Base-by-base conservation (phyloP, 2,329 filamentous ascomycete species). In the Endocalyx cinctus region DNA sequence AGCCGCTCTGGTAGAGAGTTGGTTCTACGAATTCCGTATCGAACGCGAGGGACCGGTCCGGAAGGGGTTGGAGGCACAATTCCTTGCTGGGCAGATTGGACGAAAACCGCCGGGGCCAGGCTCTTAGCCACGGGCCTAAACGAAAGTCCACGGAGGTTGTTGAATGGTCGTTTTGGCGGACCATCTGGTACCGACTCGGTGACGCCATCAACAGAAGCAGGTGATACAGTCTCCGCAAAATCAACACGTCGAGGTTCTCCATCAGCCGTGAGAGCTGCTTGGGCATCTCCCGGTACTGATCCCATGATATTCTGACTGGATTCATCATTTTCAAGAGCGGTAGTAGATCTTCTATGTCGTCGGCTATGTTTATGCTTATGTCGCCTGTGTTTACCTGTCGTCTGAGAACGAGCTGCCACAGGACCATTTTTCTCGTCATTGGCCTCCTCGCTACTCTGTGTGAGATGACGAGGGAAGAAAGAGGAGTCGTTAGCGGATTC, bases 1-100 rank as follows among this genome's bases (percentile, higher is more conserved):
- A 87, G 69, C 13, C 81, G 74, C 47, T 83, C 82, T 0, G 84
- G 84, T 3, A 88, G 69, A 1, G 84, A 88, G 53, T 77, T 86
- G 14, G 84, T 85, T 34, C 84, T 74, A 35, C 82, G 79, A 33
- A 87, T 77, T n/a, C 76, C 75, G 45, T 76, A 75, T 26, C 73
- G 68, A 37, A 80, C 71, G 18, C 72, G 69, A 5, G 77, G 74
- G 27, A 77, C 66, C 10, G 69, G 64, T 3, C 73, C 67, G 7
- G 59, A 42, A 4, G 64, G 49, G 5, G 52, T 51, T 6, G 55
- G 37, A 10, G 57, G 45, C 3, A 46, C 17, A 1, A 37, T 43
- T 4, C 46, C 38, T 3, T 42, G 13, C 13, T 62, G 59, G 2
- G 59, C 52, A 5, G 65, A 61, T 38, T 73, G 69, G 0, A 65